Evolutionary conservation across 2,329 filamentous ascomycete genomes (phyloP), one percentile per base, ranked within the genome.

Genomic region (Aspergillus pseudotamarii): DNA sequence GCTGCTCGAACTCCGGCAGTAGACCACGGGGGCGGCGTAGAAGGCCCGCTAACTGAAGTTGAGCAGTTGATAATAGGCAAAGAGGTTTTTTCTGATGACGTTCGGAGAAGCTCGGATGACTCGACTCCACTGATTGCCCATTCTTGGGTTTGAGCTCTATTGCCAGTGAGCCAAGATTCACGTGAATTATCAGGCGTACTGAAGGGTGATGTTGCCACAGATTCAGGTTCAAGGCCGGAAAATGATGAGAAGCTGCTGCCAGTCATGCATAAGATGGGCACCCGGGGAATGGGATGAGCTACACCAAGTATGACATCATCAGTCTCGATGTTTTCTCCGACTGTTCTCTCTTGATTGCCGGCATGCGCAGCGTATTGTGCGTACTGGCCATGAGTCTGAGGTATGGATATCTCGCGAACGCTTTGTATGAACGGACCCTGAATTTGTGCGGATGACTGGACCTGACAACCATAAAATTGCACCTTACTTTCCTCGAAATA

Each of bases 261-360:
- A 3, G 60, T 30, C 26, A 64, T 60, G 48, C 38, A 59, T 6
- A 36, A 32, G 14, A 38, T 62, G 10, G 64, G 21, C 30, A 32
- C 48, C 38, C 58, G 58, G 16, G 63, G 63, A 23, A 61, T 50
- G 36, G 69, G 64, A 23, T 72, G 69, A 6, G 64, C 38, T 11
- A 66, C 28, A 19, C 43, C 54, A 45, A 57, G 38, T 23, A 57
- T 53, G 23, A 36, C 11, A 30, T 59, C 59, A 28, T 41, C 50
- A 8, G 61, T 32, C 28, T 50, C 21, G 46, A 50, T 2, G 12
- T 58, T 50, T 32, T 48, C 57, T n/a, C 30, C 36, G 51, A 64
- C 32, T 14, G 28, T 8, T 23, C 5, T 56, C 21, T 21, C 50
- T n/a, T 41, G 41, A n/a, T 36, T 41, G 6, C 28, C 10, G 23